These are phyloP conservation scores for Microbotryomycetes sp. DNA, from an alignment of 1,284 basidiomycete genomes.

Conservation along the genomic window DNA sequence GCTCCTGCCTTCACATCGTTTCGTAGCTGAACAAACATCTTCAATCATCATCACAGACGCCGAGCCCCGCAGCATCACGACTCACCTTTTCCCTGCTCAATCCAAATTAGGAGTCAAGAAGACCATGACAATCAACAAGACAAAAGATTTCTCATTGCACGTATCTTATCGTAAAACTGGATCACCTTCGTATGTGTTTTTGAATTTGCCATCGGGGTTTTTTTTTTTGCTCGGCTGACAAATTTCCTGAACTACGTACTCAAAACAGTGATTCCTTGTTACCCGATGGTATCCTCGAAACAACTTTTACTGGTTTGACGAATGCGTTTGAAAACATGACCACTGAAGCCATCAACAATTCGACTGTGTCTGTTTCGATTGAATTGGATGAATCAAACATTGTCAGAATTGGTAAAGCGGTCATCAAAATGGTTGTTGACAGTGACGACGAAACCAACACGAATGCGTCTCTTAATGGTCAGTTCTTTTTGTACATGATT, in stretches of 20 bases:
- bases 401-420: conserved; percentile 53
- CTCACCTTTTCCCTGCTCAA: conserved; percentile 65
- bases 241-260: conserved; percentile 50
- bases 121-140: conserved; percentile 71
- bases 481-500: background rate
- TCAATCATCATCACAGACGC: conserved; percentile 14
- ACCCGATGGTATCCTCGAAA: conserved; percentile 62
- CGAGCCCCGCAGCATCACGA: conserved; percentile 61
- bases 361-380: conserved; percentile 75
- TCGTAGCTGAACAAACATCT: background rate
- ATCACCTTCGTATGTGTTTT: conserved; percentile 49
- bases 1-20: too few species aligned
- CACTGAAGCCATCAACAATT: conserved; percentile 57
- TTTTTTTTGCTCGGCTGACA: background rate
- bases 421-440: conserved; percentile 67
- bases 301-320: conserved; percentile 58
- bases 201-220: background rate
- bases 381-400: conserved; percentile 77
- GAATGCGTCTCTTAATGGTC: conserved; percentile 47
- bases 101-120: conserved; percentile 72
- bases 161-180: conserved; percentile 42
- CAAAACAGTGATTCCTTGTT: conserved; percentile 40
- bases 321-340: conserved; percentile 69
- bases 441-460: conserved; percentile 65
- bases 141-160: conserved; percentile 66